phyloP scores from a whole-genome alignment of 2,329 filamentous ascomycete genomes.

The Clonostachys rhizophaga region DNA sequence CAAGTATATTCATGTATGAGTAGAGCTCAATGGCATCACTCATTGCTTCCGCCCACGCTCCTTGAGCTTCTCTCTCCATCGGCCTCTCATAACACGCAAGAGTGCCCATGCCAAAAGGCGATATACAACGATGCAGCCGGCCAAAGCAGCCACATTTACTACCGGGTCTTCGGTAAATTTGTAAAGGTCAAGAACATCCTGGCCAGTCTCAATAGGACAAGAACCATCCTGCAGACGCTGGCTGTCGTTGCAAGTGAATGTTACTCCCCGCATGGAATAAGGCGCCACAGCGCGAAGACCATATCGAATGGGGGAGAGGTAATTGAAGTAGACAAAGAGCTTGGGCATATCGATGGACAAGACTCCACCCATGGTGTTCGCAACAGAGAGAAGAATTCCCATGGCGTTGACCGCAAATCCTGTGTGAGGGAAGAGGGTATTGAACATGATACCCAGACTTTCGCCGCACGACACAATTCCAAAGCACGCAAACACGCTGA shows the following conservation, averaged over 20 bases:
- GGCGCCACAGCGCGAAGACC: slow-evolving; percentile 61
- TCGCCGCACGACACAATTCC: slow-evolving; percentile 72
- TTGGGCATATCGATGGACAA: slow-evolving; percentile 65
- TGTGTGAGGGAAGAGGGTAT: slow-evolving; percentile 68
- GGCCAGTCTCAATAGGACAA: slow-evolving; percentile 62
- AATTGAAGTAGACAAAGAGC: slow-evolving; percentile 65
- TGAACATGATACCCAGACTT: slow-evolving; percentile 75
- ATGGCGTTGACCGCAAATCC: slow-evolving; percentile 75
- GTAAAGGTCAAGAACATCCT: slow-evolving; percentile 65
- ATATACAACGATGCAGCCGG: slow-evolving; percentile 60
- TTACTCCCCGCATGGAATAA: slow-evolving; percentile 55
- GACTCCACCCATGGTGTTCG: slow-evolving; percentile 67
- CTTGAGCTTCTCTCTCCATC: slow-evolving; percentile 36
- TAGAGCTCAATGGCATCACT: too few relatives aligned
- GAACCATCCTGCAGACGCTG: slow-evolving; percentile 55
- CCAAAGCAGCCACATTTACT: slow-evolving; percentile 58
- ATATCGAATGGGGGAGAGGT: slow-evolving; percentile 69
- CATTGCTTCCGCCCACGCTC: neutral
- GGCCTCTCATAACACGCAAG: slow-evolving; percentile 47
- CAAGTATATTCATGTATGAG: too few relatives aligned
- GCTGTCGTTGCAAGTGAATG: slow-evolving; percentile 57
- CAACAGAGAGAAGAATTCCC: slow-evolving; percentile 63
- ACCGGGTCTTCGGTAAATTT: slow-evolving; percentile 57
- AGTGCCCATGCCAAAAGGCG: slow-evolving; percentile 57
- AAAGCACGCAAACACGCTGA: slow-evolving; percentile 64